These are phyloP conservation scores for Sugiyamaella smithiae DNA, from an alignment of 805 yeast species.

Conservation along the genomic window DNA sequence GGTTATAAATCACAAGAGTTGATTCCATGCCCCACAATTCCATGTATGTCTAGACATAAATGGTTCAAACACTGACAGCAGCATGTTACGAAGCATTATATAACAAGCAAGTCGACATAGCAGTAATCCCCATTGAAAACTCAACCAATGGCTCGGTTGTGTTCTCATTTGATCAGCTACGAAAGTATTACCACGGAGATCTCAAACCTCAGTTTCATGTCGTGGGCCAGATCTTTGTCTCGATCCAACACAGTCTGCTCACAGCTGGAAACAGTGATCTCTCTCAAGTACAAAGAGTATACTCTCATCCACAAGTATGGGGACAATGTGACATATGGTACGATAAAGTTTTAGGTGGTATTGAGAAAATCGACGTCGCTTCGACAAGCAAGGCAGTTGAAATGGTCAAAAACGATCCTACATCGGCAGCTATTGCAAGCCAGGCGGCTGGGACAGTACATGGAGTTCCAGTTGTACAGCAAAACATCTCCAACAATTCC, in stretches of 20 bases:
- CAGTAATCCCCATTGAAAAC: slow-evolving; percentile 88
- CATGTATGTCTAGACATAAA: slow-evolving; percentile 15
- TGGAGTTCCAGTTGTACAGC: slow-evolving; percentile 51
- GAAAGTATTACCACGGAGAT: slow-evolving; percentile 42
- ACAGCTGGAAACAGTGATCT: slow-evolving; percentile 41
- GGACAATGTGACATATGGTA: slow-evolving; percentile 76
- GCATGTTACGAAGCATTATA: slow-evolving; percentile 62
- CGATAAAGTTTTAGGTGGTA: slow-evolving; percentile 32
- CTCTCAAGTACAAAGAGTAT: slow-evolving; percentile 51
- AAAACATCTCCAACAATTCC: slow-evolving; percentile 64
- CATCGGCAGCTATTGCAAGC: slow-evolving; percentile 72
- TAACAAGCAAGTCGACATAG: slow-evolving; percentile 51
- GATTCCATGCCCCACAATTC: slow-evolving; percentile 27
- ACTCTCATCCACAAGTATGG: slow-evolving; percentile 98
- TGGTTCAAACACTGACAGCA: slow-evolving; percentile 43
- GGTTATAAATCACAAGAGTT: slow-evolving; percentile 34
- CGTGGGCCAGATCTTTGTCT: slow-evolving; percentile 76
- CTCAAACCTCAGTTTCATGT: slow-evolving; percentile 45
- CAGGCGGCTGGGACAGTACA: slow-evolving; percentile 61
- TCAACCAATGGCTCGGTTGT: slow-evolving; percentile 94
- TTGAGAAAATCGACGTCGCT: slow-evolving; percentile 58
- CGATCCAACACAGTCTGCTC: slow-evolving; percentile 75
- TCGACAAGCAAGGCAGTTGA: slow-evolving; percentile 89
- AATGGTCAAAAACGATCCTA: slow-evolving; percentile 44
- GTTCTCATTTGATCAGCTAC: slow-evolving; percentile 73